Evolutionary conservation across 192 early-diverging fungal genomes (phyloP).

Genomic region (Entomortierella chlamydospora): DNA sequence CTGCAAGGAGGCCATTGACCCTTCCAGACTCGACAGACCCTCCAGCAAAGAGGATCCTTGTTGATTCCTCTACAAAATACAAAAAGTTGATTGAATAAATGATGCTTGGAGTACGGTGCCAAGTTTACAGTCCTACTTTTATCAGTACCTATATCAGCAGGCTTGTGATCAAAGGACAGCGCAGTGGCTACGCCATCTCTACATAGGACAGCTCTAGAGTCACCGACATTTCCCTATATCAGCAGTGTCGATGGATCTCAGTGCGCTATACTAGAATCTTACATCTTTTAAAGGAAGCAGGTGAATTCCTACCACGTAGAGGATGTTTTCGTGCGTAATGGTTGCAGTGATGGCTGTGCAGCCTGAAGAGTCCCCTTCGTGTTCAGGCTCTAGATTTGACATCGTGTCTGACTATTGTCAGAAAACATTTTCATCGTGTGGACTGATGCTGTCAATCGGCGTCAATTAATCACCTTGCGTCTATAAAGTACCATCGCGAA

Average conservation of each 20-base stretch:
- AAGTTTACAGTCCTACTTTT: no score
- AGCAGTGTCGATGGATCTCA: neutral
- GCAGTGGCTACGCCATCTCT: slow-evolving; percentile 75
- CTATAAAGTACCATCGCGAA: slow-evolving; percentile 71
- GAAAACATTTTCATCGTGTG: neutral
- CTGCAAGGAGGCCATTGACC: slow-evolving; percentile 96
- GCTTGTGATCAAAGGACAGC: slow-evolving; percentile 96
- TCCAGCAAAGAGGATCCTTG: slow-evolving; percentile 89
- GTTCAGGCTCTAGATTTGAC: slow-evolving; percentile 70
- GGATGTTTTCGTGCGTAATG: slow-evolving; percentile 82
- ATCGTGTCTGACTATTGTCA: neutral
- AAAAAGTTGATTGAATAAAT: neutral
- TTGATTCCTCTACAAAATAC: slow-evolving; percentile 68
- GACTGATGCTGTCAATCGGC: neutral
- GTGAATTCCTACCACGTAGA: slow-evolving; percentile 73
- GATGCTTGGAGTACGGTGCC: no score
- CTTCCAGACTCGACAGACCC: slow-evolving; percentile 99
- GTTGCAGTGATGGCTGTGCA: slow-evolving; percentile 94
- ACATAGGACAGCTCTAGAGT: slow-evolving; percentile 92
- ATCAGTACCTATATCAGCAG: slow-evolving; percentile 71
- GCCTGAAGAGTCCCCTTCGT: slow-evolving; percentile 88
- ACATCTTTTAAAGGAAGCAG: neutral
- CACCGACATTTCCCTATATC: slow-evolving; percentile 88
- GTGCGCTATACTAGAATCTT: neutral
- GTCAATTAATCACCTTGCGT: neutral